Conservation (phyloP, 129 eudicot genomes). For the Helianthus annuus region HanXRQr2.0-SUNRISE NC_035446.2:121527783-121528282, state of each 20-base stretch:
- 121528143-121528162: slow-evolving; percentile 49
- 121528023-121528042: too few relatives aligned
- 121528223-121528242: slow-evolving; percentile 96
- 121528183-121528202: slow-evolving; percentile 73
- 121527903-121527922: slow-evolving; percentile 95
- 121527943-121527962: slow-evolving; percentile 94
- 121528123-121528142: slow-evolving; percentile 26
- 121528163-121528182: slow-evolving; percentile 85
- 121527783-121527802: slow-evolving; percentile 46
- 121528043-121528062: neutral
- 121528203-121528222: slow-evolving; percentile 78
- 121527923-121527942: slow-evolving; percentile 72
- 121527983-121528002: slow-evolving; percentile 66
- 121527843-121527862: neutral
- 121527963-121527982: slow-evolving; percentile 55
- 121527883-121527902: slow-evolving; percentile 70
- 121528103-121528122: too few relatives aligned
- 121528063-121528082: neutral
- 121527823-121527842: neutral
- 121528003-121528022: slow-evolving; percentile 59
- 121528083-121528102: neutral
- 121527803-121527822: neutral
- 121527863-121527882: slow-evolving; percentile 56
- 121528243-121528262: slow-evolving; percentile 27
- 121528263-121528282: neutral